Base-by-base conservation (phyloP, 1,284 basidiomycete species). In the Ganoderma leucocontextum region DNA sequence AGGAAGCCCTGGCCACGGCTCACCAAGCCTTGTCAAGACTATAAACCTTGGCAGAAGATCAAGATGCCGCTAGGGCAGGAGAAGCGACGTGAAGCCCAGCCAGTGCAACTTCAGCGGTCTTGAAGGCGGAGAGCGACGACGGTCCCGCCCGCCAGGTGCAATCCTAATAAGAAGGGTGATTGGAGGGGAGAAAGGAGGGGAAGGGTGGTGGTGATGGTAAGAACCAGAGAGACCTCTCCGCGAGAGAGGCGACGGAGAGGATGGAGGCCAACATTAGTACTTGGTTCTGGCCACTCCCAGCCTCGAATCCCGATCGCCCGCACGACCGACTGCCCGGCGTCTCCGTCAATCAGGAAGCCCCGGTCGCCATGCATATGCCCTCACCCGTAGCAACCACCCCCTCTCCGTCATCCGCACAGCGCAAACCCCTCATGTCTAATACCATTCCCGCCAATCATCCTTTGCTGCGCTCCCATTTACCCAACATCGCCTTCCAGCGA, bases 71-170 rank as follows among this genome's bases (percentile, higher is more conserved):
- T 84, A 78, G 85, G 86, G 86, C 82, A 77, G 74, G 66, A 73
- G 68, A 69, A 77, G 75, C 76, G 75, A 74, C 72, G 67, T 70
- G 66, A 68, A 70, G 71, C 67, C 74, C 72, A 75, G 73, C 77
- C 77, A 77, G 75, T 71, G 71, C 72, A 73, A 73, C 74, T 74
- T 75, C 72, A 70, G 64, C 64, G 44, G 59, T 64, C 57, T 63
- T 38, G 59, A n/a, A 64, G 69, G 57, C 35, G 41, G 61, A 64
- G 70, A 64, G 76, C 75, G 77, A 75, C 69, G 74, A 79, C 79
- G 86, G 87, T 78, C 86, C 88, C 82, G 89, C 88, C 86, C 83
- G 71, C 63, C 69, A 78, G 76, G 73, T 77, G 79, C 75, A 73
- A 75, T 67, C 73, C 58, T 68, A 75, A n/a, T n/a, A n/a, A n/a